Conservation (phyloP, 257 asterid species). For the Forsythia suspensa region DNA sequence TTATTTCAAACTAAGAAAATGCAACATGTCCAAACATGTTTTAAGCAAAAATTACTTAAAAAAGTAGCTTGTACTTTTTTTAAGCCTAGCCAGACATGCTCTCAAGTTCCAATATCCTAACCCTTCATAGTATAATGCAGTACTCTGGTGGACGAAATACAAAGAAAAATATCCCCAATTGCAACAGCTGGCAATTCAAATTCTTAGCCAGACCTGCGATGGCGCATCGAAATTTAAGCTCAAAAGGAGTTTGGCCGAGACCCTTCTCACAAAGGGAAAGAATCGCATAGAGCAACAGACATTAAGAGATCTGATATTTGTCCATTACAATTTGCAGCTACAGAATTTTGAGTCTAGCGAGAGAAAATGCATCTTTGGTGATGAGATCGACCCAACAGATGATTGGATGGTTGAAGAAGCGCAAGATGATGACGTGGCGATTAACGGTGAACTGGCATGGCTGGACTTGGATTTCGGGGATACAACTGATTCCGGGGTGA, state of each 20-base stretch:
- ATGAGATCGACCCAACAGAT: constrained; percentile 26
- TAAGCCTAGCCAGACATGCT: neutral
- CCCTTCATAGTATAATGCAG: constrained; percentile 30
- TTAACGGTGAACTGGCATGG: constrained; percentile 7
- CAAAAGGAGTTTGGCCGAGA: constrained; percentile 40
- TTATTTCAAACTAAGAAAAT: neutral
- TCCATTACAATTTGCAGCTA: constrained; percentile 55
- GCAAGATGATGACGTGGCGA: neutral
- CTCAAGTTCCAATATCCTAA: neutral
- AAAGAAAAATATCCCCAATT: constrained; percentile 54
- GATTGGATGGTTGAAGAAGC: constrained; percentile 32
- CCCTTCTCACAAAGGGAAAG: constrained; percentile 25
- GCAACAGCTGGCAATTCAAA: constrained; percentile 50
- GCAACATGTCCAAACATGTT: neutral
- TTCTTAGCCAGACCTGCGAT: constrained; percentile 59
- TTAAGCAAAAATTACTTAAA: neutral
- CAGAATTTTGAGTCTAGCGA: constrained; percentile 28
- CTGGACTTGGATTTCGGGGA: constrained; percentile 23
- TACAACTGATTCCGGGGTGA: neutral
- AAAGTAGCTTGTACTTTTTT: neutral
- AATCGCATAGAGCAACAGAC: constrained; percentile 32
- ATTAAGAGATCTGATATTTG: constrained; percentile 35
- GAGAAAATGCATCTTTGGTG: neutral
- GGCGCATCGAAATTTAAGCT: constrained; percentile 55
- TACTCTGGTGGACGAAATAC: constrained; percentile 58